Percentiles rank a stretch among this genome's conserved stretches.
Evolutionary conservation across 139 green algal species (phyloP).

Genomic region (Pleodorina starrii): DNA sequence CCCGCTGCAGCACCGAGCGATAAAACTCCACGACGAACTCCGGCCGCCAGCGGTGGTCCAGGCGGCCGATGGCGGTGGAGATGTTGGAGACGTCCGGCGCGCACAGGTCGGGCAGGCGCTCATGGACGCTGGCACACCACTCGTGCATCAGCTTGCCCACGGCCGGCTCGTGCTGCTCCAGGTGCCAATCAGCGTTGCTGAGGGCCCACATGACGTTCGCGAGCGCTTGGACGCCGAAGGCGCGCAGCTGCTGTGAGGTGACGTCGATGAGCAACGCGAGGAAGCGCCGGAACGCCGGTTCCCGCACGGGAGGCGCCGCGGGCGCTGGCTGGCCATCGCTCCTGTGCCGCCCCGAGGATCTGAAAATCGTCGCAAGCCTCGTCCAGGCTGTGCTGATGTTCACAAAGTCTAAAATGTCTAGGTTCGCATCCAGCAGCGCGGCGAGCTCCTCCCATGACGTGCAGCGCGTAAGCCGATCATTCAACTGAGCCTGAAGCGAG

Average conservation of each 20-base stretch:
- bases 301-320: background rate
- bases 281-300: conserved; percentile 11
- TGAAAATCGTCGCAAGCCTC: background rate
- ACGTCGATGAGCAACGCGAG: conserved; percentile 10
- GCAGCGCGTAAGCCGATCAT: background rate
- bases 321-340: too few species aligned
- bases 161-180: conserved; percentile 31
- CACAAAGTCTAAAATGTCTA: conserved; percentile 3
- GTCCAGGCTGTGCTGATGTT: conserved; percentile 36
- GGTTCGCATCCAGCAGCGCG: background rate
- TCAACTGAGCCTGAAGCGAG: background rate
- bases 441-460: conserved; percentile 14
- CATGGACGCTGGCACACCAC: background rate
- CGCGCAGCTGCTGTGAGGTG: background rate
- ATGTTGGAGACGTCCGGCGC: conserved; percentile 40
- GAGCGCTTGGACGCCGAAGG: conserved; percentile 29
- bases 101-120: background rate
- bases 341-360: too few species aligned
- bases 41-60: conserved; percentile 24
- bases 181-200: conserved; percentile 36
- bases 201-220: conserved; percentile 41
- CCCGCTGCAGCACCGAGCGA: conserved; percentile 11
- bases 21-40: conserved; percentile 32
- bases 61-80: conserved; percentile 28
- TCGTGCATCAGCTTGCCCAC: background rate